Evolutionary conservation across 805 yeast genomes (phyloP), one percentile per base, ranked within the genome.

Genomic region (Schwanniomyces pseudopolymorphus): DNA sequence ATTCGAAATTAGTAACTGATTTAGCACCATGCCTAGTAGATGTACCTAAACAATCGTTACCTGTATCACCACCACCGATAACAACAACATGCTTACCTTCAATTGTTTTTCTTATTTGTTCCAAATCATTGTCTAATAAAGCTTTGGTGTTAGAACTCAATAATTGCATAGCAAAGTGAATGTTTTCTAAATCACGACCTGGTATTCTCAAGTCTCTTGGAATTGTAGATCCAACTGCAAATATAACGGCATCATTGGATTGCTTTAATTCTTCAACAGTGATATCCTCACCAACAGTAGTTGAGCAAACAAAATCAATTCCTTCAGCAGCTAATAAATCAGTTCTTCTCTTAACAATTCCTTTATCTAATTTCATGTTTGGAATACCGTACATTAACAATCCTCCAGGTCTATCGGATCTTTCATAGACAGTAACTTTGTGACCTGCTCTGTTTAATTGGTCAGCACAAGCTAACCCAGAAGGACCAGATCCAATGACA

Each of bases 1-100:
- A 78, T 75, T 92, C 99, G 67, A 92, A 94, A 79, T 92, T 92
- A 54, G 84, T 79, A 48, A 94, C 97, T 8, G 96, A 87, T 66
- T 87, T 84, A 52, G 98, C 98, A 37, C 97, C 97, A 66, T 94
- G 98, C 74, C 98, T 86, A 33, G 94, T 91, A 19, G 97, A 81
- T 38, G 99, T 92, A 71, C 98, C 98, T 61, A 92, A 79, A 81
- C 98, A 92, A 78, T 92, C 99, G 66, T 92, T 92, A 81, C 99
- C 99, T 28, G 98, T 92, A 70, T 92, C 99, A 82, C 99, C 99
- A 76, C 99, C 99, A 61, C 99, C 99, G 75, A 92, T 92, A 46
- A 92, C 98, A 60, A 92, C 84, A 47, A 92, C 98, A 53, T 87
- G 77, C 78, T 92, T 94, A 57, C 94, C 98, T 51, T 78, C 82